Evolutionary conservation across 768 basidiomycete species (phyloP).

Genomic region (Russula sp.): DNA sequence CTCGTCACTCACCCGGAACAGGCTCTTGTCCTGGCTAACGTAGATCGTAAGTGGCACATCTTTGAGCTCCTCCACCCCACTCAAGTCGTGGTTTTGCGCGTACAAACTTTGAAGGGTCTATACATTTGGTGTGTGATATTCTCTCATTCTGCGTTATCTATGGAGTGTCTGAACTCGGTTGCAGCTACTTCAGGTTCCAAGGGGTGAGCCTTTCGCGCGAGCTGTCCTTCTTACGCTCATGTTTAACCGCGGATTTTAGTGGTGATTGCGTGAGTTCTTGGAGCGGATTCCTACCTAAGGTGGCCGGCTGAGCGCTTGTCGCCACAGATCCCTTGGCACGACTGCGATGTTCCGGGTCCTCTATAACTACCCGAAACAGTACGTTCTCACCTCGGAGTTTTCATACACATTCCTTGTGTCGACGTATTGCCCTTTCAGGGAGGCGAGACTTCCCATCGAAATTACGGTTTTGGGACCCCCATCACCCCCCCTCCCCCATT

Average conservation of each 20-base stretch:
- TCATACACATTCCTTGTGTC: neutral
- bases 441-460: neutral
- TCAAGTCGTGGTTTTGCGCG: neutral
- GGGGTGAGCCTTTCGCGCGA: neutral
- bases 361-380: neutral
- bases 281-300: neutral
- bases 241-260: neutral
- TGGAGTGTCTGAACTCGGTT: neutral
- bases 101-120: neutral
- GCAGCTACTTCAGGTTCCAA: conserved; percentile 10
- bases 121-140: conserved; percentile 3
- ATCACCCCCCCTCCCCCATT: no score
- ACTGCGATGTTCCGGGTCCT: conserved; percentile 4
- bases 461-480: neutral
- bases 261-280: conserved; percentile 11
- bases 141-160: neutral
- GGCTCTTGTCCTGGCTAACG: neutral
- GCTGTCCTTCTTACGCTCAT: neutral
- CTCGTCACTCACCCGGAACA: neutral
- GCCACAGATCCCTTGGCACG: neutral
- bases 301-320: neutral
- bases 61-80: neutral
- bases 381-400: neutral
- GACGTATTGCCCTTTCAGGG: neutral
- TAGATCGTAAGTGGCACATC: neutral